Evolutionary conservation across 176 grass and related monocot species (phyloP).

Genomic region (Eragrostis nindensis): DNA sequence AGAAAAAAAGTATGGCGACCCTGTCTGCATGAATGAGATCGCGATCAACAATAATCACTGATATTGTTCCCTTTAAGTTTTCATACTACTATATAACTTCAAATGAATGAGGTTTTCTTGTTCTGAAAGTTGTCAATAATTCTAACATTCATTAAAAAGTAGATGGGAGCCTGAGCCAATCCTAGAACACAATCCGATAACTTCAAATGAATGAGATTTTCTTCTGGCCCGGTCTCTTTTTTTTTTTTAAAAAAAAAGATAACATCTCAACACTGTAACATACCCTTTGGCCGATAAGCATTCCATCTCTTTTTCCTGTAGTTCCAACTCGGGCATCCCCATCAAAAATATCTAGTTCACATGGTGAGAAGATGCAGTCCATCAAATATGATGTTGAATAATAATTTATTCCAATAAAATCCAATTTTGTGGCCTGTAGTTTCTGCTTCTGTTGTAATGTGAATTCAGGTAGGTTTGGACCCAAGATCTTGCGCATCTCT

Average conservation of each 20-base stretch:
- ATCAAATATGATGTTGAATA: conserved; percentile 52
- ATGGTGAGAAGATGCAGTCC: conserved; percentile 66
- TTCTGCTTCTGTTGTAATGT: conserved; percentile 54
- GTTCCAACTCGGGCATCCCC: conserved; percentile 41
- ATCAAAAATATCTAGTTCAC: conserved; percentile 36
- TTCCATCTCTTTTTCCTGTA: conserved; percentile 46
- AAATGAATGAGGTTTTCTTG: too few relatives aligned
- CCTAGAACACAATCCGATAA: too few relatives aligned
- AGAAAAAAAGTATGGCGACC: conserved; percentile 1
- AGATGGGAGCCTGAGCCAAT: too few relatives aligned
- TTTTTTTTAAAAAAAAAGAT: background rate
- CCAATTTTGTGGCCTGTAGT: conserved; percentile 50
- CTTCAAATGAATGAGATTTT: too few relatives aligned
- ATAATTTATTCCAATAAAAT: conserved; percentile 81
- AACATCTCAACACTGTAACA: background rate
- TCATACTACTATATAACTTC: background rate
- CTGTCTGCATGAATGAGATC: conserved; percentile 54
- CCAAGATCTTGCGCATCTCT: conserved; percentile 56
- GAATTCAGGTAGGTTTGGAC: conserved; percentile 48
- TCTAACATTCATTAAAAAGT: too few relatives aligned
- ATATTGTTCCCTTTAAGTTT: background rate
- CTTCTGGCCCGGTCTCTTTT: background rate
- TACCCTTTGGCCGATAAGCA: conserved; percentile 51
- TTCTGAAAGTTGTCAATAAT: too few relatives aligned
- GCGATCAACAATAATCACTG: conserved; percentile 1